A percentile compares a stretch with the other conserved stretches of the same genome.
These are phyloP conservation scores for Quercus glauca DNA, from an alignment of 306 rosid genomes.

Conservation along the genomic window DNA sequence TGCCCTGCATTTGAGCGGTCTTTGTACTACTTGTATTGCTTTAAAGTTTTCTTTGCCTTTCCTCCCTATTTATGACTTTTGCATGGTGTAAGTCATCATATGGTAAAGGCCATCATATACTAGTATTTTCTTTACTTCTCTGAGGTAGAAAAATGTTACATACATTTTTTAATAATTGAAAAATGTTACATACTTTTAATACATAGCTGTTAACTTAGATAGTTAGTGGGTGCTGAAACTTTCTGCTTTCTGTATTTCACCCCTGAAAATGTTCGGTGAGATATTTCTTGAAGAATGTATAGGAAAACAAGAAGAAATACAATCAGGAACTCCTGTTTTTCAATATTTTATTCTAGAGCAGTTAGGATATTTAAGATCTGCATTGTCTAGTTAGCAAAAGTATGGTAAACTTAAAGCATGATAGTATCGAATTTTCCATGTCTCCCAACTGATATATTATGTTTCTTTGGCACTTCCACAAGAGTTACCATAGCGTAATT, in stretches of 20 bases:
- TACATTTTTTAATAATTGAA: no score
- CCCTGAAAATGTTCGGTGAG: not conserved
- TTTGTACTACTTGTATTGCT: conserved; percentile 2
- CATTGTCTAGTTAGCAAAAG: not conserved
- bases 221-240: not conserved
- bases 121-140: not conserved
- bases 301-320: not conserved
- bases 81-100: conserved; percentile 3
- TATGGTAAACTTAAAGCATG: not conserved
- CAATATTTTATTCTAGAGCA: not conserved
- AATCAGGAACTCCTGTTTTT: not conserved
- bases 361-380: not conserved
- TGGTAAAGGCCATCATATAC: not conserved
- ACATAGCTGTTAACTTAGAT: not conserved
- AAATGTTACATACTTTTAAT: not conserved
- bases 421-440: not conserved
- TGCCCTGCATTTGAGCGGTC: conserved; percentile 27
- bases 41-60: conserved; percentile 1
- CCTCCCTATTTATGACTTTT: conserved; percentile 1
- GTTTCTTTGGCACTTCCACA: no score
- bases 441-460: not conserved
- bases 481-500: no score
- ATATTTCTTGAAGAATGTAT: not conserved
- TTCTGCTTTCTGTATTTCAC: not conserved
- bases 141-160: not conserved